Evolutionary conservation across 306 rosid genomes (phyloP).

Genomic region (Coriaria nepalensis): DNA sequence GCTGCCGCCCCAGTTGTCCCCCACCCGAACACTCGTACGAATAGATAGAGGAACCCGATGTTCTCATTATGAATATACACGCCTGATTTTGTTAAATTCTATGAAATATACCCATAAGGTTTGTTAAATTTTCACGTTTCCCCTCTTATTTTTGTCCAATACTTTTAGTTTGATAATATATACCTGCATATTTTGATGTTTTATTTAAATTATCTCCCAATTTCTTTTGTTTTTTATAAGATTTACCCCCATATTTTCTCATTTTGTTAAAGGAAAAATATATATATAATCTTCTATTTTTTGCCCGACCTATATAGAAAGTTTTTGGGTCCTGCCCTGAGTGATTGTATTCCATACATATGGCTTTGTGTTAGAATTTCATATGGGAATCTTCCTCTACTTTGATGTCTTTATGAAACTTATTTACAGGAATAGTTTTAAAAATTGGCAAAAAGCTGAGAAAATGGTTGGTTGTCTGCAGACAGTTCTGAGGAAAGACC

Average conservation of each 20-base stretch:
- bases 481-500: conserved; percentile 54
- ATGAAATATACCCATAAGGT: background rate
- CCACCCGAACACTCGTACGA: conserved; percentile 45
- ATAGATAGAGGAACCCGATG: conserved; percentile 33
- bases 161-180: no score
- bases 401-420: conserved; percentile 31
- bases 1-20: conserved; percentile 78
- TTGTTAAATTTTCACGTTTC: background rate
- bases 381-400: conserved; percentile 15
- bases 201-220: no score
- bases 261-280: no score
- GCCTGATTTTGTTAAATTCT: conserved; percentile 1
- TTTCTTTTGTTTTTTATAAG: no score
- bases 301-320: no score
- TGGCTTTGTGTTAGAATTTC: background rate
- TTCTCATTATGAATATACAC: no score
- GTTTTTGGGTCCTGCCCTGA: no score
- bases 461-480: conserved; percentile 50
- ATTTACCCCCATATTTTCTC: no score
- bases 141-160: background rate
- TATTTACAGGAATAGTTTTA: conserved; percentile 17
- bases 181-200: no score
- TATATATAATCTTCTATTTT: no score
- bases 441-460: conserved; percentile 29
- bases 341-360: no score